Evolutionary conservation across 352 stramenopile genomes (phyloP), one percentile per base, ranked within the genome.

Genomic region (Globisporangium paroecandrum): DNA sequence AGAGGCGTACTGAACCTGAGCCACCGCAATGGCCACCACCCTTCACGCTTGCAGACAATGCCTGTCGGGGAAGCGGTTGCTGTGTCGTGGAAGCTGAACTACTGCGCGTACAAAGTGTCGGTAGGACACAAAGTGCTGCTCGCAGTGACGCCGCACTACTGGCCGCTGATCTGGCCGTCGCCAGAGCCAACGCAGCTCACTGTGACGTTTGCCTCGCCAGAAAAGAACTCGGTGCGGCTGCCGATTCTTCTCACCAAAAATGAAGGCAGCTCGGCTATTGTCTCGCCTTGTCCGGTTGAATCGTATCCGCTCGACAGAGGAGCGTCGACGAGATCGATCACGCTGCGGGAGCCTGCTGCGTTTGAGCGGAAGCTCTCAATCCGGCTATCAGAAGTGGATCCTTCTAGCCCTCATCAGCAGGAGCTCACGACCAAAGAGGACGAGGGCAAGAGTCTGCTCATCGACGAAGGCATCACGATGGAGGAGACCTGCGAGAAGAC

Each of bases 141-240:
- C 9, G 71, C 74, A 2, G 56, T 85, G 41, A 82, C 76, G 20
- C 69, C 78, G 22, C 77, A 77, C 62, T 85, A 85, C 70, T 85
- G 78, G 76, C 78, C 78, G 22, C 78, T 85, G 65, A 56, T 83
- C 2, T 83, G 78, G 78, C 76, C 78, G 5, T 85, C 78, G 18
- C 78, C 76, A 10, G 72, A 80, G 62, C 78, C 74, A 46, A 76
- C 64, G 2, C 53, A 70, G 15, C 67, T 85, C n/a, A 69, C 64
- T 4, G 61, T 83, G 2, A 69, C 66, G 6, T 82, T 83, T 38
- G 29, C 29, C 0, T n/a, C 29, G 3, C 32, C 24, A 1, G 56
- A 61, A 8, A 47, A 18, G 4, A 85, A 83, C 63, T n/a, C 66
- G 9, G 32, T 85, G 12, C 74, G 73, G 47, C 66, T 85, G 8